Evolutionary conservation across 257 asterid species (phyloP).

Genomic region (Ophiorrhiza pumila): DNA sequence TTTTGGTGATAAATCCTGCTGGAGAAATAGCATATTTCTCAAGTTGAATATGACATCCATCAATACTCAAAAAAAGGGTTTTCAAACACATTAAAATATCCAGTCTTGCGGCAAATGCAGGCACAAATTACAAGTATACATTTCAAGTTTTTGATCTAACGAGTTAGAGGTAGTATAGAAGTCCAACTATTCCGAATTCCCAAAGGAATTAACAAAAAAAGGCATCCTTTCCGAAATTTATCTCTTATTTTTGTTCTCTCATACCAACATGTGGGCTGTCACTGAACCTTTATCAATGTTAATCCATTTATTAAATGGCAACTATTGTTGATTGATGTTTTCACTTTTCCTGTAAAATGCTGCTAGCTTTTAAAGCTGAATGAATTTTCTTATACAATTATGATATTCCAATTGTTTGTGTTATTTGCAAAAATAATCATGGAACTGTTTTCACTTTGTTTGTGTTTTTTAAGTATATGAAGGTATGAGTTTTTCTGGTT

Average conservation of each 20-base stretch:
- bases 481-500: not conserved
- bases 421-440: not conserved
- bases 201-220: too few relatives aligned
- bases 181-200: not conserved
- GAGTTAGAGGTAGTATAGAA: not conserved
- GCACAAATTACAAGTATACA: too few relatives aligned
- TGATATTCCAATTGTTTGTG: not conserved
- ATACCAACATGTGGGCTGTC: not conserved
- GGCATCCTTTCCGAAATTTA: not conserved
- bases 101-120: too few relatives aligned
- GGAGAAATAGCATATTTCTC: too few relatives aligned
- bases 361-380: not conserved
- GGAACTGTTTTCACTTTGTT: not conserved
- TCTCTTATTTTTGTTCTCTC: not conserved
- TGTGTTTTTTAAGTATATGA: not conserved
- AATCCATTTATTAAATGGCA: not conserved
- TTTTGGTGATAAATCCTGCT: not conserved
- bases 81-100: too few relatives aligned
- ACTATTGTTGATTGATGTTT: not conserved
- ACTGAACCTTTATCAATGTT: not conserved
- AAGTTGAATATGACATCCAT: too few relatives aligned
- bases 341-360: not conserved
- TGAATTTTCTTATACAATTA: not conserved
- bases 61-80: too few relatives aligned
- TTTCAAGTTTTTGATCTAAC: too few relatives aligned